Evolutionary conservation across 129 eudicot species (phyloP).

Genomic region (Flaveria ramosissima): DNA sequence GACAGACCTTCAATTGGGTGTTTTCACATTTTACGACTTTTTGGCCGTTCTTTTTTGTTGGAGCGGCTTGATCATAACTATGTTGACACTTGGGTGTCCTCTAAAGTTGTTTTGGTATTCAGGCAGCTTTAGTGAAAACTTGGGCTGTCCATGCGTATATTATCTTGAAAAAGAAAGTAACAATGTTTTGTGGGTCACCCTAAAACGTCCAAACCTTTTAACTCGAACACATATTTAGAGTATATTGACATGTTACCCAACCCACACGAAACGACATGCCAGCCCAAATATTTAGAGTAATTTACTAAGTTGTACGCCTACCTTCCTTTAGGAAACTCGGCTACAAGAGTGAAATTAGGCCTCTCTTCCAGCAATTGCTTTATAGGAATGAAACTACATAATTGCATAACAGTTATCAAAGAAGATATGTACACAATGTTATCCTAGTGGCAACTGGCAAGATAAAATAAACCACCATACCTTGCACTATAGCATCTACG

Average conservation of each 20-base stretch:
- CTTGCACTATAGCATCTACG: constrained; percentile 52
- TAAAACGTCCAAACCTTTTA: too few relatives aligned
- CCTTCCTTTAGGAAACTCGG: constrained; percentile 69
- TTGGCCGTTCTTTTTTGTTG: background rate
- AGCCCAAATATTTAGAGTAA: background rate
- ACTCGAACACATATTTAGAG: too few relatives aligned
- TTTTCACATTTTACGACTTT: background rate
- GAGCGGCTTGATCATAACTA: background rate
- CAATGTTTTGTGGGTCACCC: too few relatives aligned
- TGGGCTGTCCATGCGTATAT: background rate
- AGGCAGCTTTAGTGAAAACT: background rate
- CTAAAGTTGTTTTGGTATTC: background rate
- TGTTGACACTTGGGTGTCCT: background rate
- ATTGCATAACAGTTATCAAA: background rate
- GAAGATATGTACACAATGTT: background rate
- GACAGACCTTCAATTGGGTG: background rate
- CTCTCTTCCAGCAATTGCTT: constrained; percentile 52
- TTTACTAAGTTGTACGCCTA: constrained; percentile 7
- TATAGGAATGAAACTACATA: constrained; percentile 55
- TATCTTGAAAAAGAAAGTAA: too few relatives aligned
- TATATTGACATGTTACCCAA: too few relatives aligned
- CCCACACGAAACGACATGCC: too few relatives aligned
- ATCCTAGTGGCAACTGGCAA: background rate
- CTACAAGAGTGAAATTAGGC: constrained; percentile 60
- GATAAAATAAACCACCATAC: constrained; percentile 32